Conservation (phyloP, 108 stramenopile genomes). For the Nitzschia inconspicua region DNA sequence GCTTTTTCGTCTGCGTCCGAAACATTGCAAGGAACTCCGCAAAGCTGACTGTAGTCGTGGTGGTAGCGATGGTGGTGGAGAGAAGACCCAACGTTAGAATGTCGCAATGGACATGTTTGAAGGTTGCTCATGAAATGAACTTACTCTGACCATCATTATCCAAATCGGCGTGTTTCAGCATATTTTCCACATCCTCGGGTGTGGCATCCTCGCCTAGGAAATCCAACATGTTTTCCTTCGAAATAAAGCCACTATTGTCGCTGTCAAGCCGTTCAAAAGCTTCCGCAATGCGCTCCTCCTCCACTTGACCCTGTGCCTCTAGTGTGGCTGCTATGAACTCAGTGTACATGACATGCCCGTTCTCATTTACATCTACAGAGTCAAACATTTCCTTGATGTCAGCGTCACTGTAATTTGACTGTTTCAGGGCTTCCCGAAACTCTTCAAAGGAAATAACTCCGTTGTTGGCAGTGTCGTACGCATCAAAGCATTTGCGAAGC, state of each 20-base stretch:
- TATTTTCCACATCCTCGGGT: constrained; percentile 31
- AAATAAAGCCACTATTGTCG: constrained; percentile 75
- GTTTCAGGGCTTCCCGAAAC: constrained; percentile 34
- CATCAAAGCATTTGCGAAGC: constrained; percentile 72
- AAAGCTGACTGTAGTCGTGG: constrained; percentile 71
- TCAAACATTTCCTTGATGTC: constrained; percentile 42
- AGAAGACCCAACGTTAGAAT: too few species aligned
- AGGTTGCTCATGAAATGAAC: constrained; percentile 1
- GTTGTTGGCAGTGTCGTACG: constrained; percentile 51
- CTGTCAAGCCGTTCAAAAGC: constrained; percentile 83
- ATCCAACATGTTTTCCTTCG: constrained; percentile 42
- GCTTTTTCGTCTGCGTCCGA: constrained; percentile 11
- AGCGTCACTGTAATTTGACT: constrained; percentile 36
- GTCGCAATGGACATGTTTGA: too few species aligned
- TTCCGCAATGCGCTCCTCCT: constrained; percentile 61
- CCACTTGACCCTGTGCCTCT: constrained; percentile 42
- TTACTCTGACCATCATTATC: constrained; percentile 37
- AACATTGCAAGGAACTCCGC: constrained; percentile 58
- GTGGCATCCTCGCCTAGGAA: constrained; percentile 44
- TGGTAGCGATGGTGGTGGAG: too few species aligned
- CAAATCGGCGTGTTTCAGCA: constrained; percentile 43
- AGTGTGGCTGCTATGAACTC: constrained; percentile 71
- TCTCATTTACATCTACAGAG: constrained; percentile 57
- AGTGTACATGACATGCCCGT: constrained; percentile 65
- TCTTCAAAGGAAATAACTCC: constrained; percentile 64